Base-by-base conservation (phyloP, 257 asterid genomes). In the Salvia hispanica region DNA sequence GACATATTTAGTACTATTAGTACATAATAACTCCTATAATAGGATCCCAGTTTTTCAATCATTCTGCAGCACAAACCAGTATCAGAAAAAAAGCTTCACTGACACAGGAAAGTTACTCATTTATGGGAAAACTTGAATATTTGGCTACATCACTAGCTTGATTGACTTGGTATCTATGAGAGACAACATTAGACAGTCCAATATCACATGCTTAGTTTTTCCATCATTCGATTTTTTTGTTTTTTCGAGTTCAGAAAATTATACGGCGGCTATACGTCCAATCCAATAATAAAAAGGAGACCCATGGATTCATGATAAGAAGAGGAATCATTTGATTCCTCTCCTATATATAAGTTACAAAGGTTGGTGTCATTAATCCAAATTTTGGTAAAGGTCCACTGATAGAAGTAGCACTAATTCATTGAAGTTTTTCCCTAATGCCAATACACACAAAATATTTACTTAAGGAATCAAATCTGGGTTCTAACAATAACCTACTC, bases 11-110 rank as follows among this genome's bases (percentile, higher is more conserved):
- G 52, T 18, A 57, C 51, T 63, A 64, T 64, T 52, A 61, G 54
- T 28, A 59, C 28, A 64, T 61, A 16, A 15, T 44, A 57, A 58
- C 67, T 64, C 72, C 63, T 21, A 63, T 45, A 66, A 64, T 68
- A 60, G 6, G 10, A 58, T 54, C 44, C 52, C 53, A 62, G 69
- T 39, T 46, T 44, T 25, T 64, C 16, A 33, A 58, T 61, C 61
- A 71, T 69, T 31, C 61, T 51, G 67, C 58, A 55, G 11, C 21
- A 12, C 59, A 42, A 74, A 51, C 42, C 54, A 64, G 28, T 43
- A 16, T 6, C 34, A n/a, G 58, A 45, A 34, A 62, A 62, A 67
- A 14, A 31, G 40, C 52, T 43, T 63, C 62, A 64, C 42, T 44
- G 14, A 46, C 34, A 62, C 67, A 47, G 57, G 57, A 67, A 69